Conservation (phyloP, 2,329 filamentous ascomycete species). For the Blumeria hordei region DNA sequence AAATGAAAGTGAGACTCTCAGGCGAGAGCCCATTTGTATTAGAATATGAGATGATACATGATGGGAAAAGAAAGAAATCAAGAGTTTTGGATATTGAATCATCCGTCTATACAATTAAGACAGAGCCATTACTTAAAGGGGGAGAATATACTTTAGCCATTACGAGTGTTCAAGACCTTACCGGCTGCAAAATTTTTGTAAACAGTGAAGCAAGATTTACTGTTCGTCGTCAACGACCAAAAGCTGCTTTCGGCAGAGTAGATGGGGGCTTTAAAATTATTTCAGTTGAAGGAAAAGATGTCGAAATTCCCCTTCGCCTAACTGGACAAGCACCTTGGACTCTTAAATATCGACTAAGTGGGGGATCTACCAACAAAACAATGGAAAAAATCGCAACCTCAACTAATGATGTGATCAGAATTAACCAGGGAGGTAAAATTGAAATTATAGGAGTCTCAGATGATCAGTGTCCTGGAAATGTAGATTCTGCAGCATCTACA, state of each 20-base stretch:
- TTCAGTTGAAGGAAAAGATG: constrained; percentile 49
- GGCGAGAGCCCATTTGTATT: constrained; percentile 74
- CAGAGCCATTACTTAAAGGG: constrained; percentile 48
- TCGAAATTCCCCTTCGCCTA: constrained; percentile 60
- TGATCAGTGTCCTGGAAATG: constrained; percentile 53
- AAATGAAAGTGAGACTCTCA: constrained; percentile 47
- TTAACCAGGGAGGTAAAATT: constrained; percentile 48
- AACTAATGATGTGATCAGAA: constrained; percentile 44
- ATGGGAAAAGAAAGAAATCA: constrained; percentile 56
- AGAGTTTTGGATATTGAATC: constrained; percentile 37
- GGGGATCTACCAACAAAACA: constrained; percentile 22
- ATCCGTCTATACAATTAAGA: constrained; percentile 45
- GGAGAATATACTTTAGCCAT: constrained; percentile 78
- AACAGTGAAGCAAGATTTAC: constrained; percentile 68
- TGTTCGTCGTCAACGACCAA: constrained; percentile 70
- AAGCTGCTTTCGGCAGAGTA: constrained; percentile 62
- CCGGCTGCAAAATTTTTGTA: constrained; percentile 65
- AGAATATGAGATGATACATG: constrained; percentile 82
- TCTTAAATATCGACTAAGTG: constrained; percentile 47
- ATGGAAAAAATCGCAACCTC: constrained; percentile 22
- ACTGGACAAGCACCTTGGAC: constrained; percentile 72
- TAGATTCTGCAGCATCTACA: constrained; percentile 46
- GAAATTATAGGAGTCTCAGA: constrained; percentile 59
- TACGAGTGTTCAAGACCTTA: constrained; percentile 64
- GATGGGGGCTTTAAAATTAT: constrained; percentile 55